Base-by-base conservation (phyloP, 495 filamentous ascomycete genomes). In the Penicillium riverlandense region DNA sequence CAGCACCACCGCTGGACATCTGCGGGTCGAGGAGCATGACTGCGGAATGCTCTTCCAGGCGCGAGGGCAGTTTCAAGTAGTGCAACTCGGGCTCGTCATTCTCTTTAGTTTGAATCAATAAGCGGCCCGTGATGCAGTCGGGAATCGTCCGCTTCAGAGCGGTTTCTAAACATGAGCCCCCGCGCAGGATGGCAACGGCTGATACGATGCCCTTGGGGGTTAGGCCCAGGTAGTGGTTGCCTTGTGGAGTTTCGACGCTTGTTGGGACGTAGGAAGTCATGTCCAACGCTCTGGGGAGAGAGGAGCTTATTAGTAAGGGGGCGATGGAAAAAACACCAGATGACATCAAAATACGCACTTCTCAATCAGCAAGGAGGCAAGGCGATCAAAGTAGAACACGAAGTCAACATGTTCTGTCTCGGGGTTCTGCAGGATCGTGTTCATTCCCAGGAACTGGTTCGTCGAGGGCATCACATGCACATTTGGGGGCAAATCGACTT, bases 301-400 rank as follows among this genome's bases (percentile, higher is more conserved):
- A 31, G 32, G 15, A 4, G 5, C 13, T 60, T 35, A 53, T 49
- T 11, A 49, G 29, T 14, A 11, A 1, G 16, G 12, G n/a, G 16
- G 9, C n/a, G 5, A 31, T 34, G 10, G 28, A 16, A 14, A 3
- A 4, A 14, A 8, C 0, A 28, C 10, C 9, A 22, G 22, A 22
- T 22, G 4, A 22, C 22, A 22, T 22, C 4, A 22, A 22, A 22
- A 22, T 22, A 22, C 22, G 52, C 70, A 89, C 80, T 80, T 79
- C 61, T 96, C 90, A 28, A 98, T 79, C 7, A 98, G 71, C n/a
- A 96, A 66, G 1, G 82, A 79, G 2, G 83, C 77, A 31, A 97
- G 66, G 13, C 92, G 81, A 65, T 98, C 87, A 54, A 96, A 96
- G 62, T 96, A 95, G 63, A 96, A 97, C 43, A 95, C 88, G 58